Conservation (phyloP, 2,329 filamentous ascomycete species). For the Neofusicoccum kwambonambiense region DNA sequence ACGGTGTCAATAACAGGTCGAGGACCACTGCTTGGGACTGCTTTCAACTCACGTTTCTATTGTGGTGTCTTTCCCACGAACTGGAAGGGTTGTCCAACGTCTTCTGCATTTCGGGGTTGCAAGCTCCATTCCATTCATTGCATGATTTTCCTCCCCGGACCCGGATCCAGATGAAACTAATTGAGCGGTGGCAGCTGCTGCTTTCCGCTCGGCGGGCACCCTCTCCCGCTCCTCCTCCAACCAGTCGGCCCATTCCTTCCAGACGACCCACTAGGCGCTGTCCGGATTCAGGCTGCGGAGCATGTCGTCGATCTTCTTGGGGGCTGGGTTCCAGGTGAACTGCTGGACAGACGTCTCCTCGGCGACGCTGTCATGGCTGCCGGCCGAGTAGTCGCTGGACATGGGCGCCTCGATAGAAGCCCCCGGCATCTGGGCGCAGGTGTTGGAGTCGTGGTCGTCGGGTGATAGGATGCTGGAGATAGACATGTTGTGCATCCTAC, state of each 20-base stretch:
- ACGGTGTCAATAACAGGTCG: no score
- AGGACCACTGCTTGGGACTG: no score
- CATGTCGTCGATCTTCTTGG: slow-evolving; percentile 15
- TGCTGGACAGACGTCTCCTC: not conserved
- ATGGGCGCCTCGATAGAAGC: not conserved
- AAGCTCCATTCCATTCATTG: no score
- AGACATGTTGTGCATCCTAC: slow-evolving; percentile 18
- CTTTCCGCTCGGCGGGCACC: not conserved
- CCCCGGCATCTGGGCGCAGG: not conserved
- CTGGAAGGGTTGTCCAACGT: no score
- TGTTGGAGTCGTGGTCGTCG: not conserved
- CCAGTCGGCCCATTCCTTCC: slow-evolving; percentile 16
- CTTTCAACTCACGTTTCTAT: no score
- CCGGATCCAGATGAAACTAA: no score
- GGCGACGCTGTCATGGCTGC: not conserved
- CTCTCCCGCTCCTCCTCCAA: slow-evolving; percentile 10
- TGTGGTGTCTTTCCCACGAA: no score
- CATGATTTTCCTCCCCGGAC: no score
- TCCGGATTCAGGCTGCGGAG: slow-evolving; percentile 10
- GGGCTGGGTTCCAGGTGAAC: slow-evolving; percentile 13
- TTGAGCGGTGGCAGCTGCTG: not conserved
- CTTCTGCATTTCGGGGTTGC: no score
- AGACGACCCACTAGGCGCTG: slow-evolving; percentile 16
- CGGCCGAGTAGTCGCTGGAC: not conserved
- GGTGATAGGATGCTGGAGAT: slow-evolving; percentile 16